Percentiles rank a stretch among this genome's conserved stretches.
Evolutionary conservation across 768 basidiomycete species (phyloP).

Genomic region (Mycena venus): DNA sequence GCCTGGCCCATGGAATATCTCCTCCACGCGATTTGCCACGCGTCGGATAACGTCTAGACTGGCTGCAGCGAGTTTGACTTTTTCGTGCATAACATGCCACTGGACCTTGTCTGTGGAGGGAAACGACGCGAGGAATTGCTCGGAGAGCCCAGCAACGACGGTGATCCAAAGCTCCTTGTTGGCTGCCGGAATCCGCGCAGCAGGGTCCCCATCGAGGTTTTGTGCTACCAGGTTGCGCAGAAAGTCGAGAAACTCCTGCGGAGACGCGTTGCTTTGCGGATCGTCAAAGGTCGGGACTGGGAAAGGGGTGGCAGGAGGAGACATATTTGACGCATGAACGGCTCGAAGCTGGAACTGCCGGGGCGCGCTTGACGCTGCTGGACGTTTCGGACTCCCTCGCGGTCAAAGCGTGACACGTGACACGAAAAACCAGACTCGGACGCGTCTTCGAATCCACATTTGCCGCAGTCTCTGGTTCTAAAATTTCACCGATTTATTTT

Average conservation of each 20-base stretch:
- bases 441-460: too few relatives aligned
- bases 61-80: constrained; percentile 65
- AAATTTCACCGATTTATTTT: too few relatives aligned
- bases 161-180: constrained; percentile 62
- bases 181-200: constrained; percentile 44
- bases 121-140: constrained; percentile 66
- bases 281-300: constrained; percentile 47
- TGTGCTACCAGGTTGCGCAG: constrained; percentile 54
- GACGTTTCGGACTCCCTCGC: too few relatives aligned
- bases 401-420: not conserved
- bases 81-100: constrained; percentile 71
- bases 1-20: constrained; percentile 61
- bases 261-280: constrained; percentile 45
- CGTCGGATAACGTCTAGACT: constrained; percentile 68
- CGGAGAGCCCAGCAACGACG: constrained; percentile 64
- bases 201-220: constrained; percentile 49
- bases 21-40: constrained; percentile 63
- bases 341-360: not conserved
- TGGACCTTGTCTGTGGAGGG: constrained; percentile 63
- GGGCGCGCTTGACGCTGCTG: not conserved
- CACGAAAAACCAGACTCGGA: not conserved
- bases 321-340: not conserved
- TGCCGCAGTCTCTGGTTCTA: not conserved
- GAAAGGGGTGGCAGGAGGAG: constrained; percentile 44
- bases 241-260: constrained; percentile 58